A percentile compares a stretch with the other conserved stretches of the same genome.
Evolutionary conservation across 495 filamentous ascomycete species (phyloP).

Genomic region (Hypoxylon trugodes): DNA sequence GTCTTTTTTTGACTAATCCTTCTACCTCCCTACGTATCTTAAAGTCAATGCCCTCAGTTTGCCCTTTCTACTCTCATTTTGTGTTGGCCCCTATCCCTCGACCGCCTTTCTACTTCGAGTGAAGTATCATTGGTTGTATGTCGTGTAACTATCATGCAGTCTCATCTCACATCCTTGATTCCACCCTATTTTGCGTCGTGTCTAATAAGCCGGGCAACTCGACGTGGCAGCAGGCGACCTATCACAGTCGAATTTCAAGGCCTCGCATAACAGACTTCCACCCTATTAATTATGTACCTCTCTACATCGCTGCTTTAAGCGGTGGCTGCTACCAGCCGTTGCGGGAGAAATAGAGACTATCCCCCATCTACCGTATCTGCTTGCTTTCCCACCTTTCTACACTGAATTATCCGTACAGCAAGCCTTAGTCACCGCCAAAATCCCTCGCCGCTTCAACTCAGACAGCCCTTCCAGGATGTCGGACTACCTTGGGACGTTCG

Average conservation of each 20-base stretch:
- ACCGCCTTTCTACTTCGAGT: no score
- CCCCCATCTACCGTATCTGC: neutral
- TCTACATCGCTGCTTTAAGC: conserved; percentile 11
- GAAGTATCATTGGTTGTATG: neutral
- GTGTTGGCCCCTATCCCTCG: neutral
- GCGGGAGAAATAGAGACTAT: conserved; percentile 33
- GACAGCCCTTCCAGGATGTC: conserved; percentile 30
- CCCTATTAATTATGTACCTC: conserved; percentile 39
- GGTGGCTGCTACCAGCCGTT: neutral
- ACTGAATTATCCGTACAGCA: neutral
- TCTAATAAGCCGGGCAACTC: conserved; percentile 12
- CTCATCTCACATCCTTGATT: neutral
- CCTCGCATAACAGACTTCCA: neutral
- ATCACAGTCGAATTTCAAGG: neutral
- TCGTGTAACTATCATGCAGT: conserved; percentile 18
- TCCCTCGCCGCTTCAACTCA: conserved; percentile 34
- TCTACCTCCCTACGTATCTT: no score
- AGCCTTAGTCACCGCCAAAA: neutral
- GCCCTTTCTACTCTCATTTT: neutral
- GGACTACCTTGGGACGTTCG: conserved; percentile 76
- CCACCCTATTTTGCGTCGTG: conserved; percentile 24
- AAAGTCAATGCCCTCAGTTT: no score
- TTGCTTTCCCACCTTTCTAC: neutral
- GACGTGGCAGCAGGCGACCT: conserved; percentile 1
- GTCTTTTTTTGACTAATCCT: no score